A percentile compares a stretch with the other conserved stretches of the same genome.
These are phyloP conservation scores for Microascus cirrosus DNA, from an alignment of 2,329 filamentous ascomycete genomes.

Conservation along the genomic window DNA sequence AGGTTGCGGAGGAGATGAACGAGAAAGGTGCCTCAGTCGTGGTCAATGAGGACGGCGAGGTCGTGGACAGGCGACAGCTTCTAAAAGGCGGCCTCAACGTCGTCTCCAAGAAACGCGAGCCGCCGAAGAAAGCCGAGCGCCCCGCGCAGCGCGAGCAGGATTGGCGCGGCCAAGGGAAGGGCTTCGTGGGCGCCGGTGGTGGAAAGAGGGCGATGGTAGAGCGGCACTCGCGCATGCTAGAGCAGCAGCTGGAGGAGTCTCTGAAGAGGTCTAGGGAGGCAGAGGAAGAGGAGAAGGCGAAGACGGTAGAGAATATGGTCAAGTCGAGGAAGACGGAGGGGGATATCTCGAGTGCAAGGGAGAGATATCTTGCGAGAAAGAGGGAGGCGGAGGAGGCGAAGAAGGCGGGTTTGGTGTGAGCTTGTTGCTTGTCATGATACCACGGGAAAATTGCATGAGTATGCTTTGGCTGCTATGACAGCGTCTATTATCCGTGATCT, in stretches of 20 bases:
- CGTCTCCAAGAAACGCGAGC: conserved; percentile 36
- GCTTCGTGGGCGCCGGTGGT: conserved; percentile 28
- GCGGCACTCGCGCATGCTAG: conserved; percentile 68
- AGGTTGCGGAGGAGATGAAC: conserved; percentile 58
- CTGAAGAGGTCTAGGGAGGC: conserved; percentile 63
- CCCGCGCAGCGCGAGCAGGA: conserved; percentile 4
- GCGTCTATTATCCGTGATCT: not conserved
- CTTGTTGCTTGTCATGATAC: not conserved
- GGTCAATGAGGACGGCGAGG: conserved; percentile 72
- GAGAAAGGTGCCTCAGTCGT: conserved; percentile 49
- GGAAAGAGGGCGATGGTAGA: conserved; percentile 60
- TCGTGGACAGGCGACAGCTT: conserved; percentile 75
- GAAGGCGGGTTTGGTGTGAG: conserved; percentile 26
- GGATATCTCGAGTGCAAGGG: conserved; percentile 68
- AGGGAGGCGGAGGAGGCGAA: conserved; percentile 60
- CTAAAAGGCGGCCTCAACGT: conserved; percentile 68
- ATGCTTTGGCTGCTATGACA: not conserved
- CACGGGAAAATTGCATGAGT: not conserved
- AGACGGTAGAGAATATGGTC: conserved; percentile 49
- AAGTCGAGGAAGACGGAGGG: conserved; percentile 71
- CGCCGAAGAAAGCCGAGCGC: not conserved
- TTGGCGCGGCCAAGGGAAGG: conserved; percentile 11
- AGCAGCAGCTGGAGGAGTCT: conserved; percentile 62
- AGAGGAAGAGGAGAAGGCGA: conserved; percentile 50
- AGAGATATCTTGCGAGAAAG: conserved; percentile 70